A percentile compares a stretch with the other conserved stretches of the same genome.
Evolutionary conservation across 306 rosid species (phyloP).

Genomic region (Trifolium dubium): DNA sequence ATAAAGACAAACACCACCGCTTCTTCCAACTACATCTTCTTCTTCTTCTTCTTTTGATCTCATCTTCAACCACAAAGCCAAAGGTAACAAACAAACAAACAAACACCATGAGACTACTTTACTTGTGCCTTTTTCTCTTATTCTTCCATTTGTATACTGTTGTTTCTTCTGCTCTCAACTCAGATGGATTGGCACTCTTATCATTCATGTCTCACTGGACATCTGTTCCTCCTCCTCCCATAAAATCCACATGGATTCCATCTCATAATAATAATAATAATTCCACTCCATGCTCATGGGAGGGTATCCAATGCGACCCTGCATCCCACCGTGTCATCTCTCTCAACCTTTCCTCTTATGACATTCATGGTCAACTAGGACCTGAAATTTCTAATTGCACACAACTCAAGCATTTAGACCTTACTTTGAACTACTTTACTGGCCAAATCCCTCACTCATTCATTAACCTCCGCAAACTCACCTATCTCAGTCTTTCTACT

Average conservation of each 20-base stretch:
- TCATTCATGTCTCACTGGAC: constrained; percentile 65
- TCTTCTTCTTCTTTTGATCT: no score
- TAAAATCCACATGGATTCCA: constrained; percentile 61
- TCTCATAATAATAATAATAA: constrained; percentile 37
- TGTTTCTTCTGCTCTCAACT: constrained; percentile 50
- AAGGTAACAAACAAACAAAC: no score
- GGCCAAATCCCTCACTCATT: constrained; percentile 62
- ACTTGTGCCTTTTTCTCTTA: not conserved
- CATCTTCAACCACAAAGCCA: not conserved
- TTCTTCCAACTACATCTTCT: no score
- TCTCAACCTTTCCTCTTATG: constrained; percentile 57
- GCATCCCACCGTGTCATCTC: constrained; percentile 51
- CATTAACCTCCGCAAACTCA: constrained; percentile 42
- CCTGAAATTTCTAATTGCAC: constrained; percentile 62
- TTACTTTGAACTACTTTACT: constrained; percentile 46
- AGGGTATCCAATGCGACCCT: constrained; percentile 64
- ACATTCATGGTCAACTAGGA: constrained; percentile 62
- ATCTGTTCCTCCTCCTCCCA: constrained; percentile 46
- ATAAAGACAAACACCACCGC: not conserved
- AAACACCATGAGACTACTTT: not conserved
- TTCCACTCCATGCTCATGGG: constrained; percentile 70
- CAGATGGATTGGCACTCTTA: constrained; percentile 64
- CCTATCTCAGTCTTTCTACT: constrained; percentile 36
- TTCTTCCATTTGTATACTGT: not conserved
- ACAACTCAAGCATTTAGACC: constrained; percentile 51